Conservation (phyloP, 106 monocot species). For the Phalaenopsis equestris region DNA sequence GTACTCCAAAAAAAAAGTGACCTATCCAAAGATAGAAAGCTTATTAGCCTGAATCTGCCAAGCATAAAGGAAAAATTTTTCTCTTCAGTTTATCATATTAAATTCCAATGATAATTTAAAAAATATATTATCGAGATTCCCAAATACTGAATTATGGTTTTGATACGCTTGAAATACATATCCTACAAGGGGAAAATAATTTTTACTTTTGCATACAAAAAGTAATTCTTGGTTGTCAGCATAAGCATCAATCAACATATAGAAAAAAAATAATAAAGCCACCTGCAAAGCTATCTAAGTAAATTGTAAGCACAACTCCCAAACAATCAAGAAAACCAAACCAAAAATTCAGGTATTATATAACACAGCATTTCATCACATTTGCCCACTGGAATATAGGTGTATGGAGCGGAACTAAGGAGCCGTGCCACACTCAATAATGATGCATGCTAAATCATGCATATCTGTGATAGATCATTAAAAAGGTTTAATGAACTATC, state of each 20-base stretch:
- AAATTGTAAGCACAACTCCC: not conserved
- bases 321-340: not conserved
- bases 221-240: not conserved
- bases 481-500: not conserved
- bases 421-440: not conserved
- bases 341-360: not conserved
- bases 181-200: not conserved
- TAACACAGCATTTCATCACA: not conserved
- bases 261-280: not conserved
- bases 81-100: not conserved
- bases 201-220: not conserved
- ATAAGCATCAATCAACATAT: not conserved
- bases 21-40: not conserved
- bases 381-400: not conserved
- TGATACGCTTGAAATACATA: not conserved
- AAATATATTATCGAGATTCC: not conserved
- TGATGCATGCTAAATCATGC: not conserved
- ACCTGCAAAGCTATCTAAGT: not conserved
- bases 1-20: not conserved
- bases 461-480: not conserved
- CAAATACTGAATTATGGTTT: not conserved
- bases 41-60: not conserved
- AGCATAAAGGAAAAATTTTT: not conserved
- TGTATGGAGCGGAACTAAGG: not conserved
- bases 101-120: not conserved